Conservation (phyloP, 768 basidiomycete genomes). For the Suillus ampliporus region DNA sequence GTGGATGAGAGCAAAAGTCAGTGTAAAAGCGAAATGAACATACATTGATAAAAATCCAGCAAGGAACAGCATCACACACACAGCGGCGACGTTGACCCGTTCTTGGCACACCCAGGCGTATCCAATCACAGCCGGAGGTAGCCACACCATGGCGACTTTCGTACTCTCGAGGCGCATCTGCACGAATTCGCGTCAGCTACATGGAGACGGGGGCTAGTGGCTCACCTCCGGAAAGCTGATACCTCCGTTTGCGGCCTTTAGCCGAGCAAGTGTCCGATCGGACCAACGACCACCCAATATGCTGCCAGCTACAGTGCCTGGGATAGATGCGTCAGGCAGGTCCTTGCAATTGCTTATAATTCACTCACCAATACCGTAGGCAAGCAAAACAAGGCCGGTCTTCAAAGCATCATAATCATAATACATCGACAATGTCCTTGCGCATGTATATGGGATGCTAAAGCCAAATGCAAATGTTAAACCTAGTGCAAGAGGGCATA, state of each 20-base stretch:
- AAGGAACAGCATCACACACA: constrained; percentile 77
- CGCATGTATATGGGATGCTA: too few species aligned
- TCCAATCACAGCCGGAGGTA: constrained; percentile 65
- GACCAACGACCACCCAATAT: constrained; percentile 36
- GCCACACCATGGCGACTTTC: constrained; percentile 52
- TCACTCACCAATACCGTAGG: constrained; percentile 62
- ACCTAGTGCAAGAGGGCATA: too few species aligned
- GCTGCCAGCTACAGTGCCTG: constrained; percentile 57
- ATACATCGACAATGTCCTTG: too few species aligned
- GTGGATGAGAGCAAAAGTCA: too few species aligned
- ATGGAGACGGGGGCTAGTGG: neutral
- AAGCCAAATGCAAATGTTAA: too few species aligned
- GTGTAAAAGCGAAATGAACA: too few species aligned
- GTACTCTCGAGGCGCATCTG: constrained; percentile 50
- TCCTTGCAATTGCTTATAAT: neutral
- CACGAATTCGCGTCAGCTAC: constrained; percentile 65
- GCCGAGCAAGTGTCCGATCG: constrained; percentile 50
- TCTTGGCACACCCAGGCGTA: constrained; percentile 81
- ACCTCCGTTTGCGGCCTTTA: constrained; percentile 56
- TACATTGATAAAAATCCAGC: constrained; percentile 20
- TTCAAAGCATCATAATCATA: too few species aligned
- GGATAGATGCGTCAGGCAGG: neutral
- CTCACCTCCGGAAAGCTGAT: constrained; percentile 68
- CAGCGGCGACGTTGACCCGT: constrained; percentile 66
- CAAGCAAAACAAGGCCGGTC: too few species aligned